Conservation (phyloP, 495 filamentous ascomycete species). For the Penicillium arizonense region DNA sequence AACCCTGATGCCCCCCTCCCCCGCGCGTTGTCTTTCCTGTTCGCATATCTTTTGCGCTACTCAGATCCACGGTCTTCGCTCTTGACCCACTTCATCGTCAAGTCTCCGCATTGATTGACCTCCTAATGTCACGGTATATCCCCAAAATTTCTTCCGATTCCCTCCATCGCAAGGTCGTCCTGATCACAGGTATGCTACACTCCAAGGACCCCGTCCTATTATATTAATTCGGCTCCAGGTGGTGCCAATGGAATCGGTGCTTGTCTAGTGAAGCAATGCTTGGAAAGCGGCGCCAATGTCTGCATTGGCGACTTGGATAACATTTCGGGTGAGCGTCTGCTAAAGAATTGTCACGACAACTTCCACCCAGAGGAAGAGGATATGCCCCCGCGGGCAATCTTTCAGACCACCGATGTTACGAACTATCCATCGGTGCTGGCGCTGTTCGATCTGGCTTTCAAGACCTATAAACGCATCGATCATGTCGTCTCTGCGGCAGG, state of each 20-base stretch:
- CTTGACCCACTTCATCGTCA: slow-evolving; percentile 1
- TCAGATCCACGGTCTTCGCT: slow-evolving; percentile 1
- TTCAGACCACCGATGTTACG: slow-evolving; percentile 44
- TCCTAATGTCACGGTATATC: slow-evolving; percentile 24
- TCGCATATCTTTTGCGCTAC: neutral
- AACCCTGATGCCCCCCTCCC: neutral
- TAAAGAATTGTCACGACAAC: slow-evolving; percentile 18
- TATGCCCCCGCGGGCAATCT: slow-evolving; percentile 26
- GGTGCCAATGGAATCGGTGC: slow-evolving; percentile 56
- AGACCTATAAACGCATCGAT: slow-evolving; percentile 48
- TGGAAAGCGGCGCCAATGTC: slow-evolving; percentile 45
- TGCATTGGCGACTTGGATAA: slow-evolving; percentile 43
- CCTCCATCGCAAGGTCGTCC: slow-evolving; percentile 42
- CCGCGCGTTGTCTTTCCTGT: neutral
- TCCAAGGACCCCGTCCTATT: neutral
- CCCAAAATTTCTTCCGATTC: slow-evolving; percentile 26
- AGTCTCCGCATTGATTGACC: neutral
- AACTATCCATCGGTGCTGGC: slow-evolving; percentile 42
- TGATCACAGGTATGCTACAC: slow-evolving; percentile 44
- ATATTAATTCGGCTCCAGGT: slow-evolving; percentile 28
- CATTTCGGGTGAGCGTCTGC: slow-evolving; percentile 26
- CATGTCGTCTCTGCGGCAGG: slow-evolving; percentile 53
- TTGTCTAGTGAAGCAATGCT: slow-evolving; percentile 46
- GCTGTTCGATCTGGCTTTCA: slow-evolving; percentile 45
- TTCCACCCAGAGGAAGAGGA: slow-evolving; percentile 26